Evolutionary conservation across 2,329 filamentous ascomycete species (phyloP).

Genomic region (Ceratocystis eucalypticola): DNA sequence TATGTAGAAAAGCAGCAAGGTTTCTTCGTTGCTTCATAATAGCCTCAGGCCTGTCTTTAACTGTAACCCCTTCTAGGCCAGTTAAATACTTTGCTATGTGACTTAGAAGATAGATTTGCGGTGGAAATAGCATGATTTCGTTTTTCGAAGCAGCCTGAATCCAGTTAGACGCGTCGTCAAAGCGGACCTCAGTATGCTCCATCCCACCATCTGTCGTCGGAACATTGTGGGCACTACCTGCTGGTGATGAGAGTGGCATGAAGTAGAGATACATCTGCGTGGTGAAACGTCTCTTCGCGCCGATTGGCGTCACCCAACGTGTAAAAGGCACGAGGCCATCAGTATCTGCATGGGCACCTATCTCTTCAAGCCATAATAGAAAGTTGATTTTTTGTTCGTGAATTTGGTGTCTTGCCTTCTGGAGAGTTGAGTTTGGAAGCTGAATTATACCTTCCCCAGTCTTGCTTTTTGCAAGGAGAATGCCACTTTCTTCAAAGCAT

Average conservation of each 20-base stretch:
- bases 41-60: constrained; percentile 27
- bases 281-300: constrained; percentile 63
- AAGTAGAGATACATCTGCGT: constrained; percentile 97
- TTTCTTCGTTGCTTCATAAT: constrained; percentile 41
- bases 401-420: constrained; percentile 52
- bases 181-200: constrained; percentile 60
- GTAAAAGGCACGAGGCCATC: constrained; percentile 69
- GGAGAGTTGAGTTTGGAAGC: constrained; percentile 44
- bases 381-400: constrained; percentile 56
- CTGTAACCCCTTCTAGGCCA: constrained; percentile 5
- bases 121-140: constrained; percentile 75
- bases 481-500: constrained; percentile 89
- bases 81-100: constrained; percentile 35
- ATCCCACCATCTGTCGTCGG: constrained; percentile 58
- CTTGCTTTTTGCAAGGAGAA: constrained; percentile 49
- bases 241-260: constrained; percentile 41
- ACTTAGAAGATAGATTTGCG: constrained; percentile 64
- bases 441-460: constrained; percentile 43
- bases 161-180: constrained; percentile 59
- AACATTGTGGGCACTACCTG: constrained; percentile 38
- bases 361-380: constrained; percentile 43
- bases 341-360: constrained; percentile 44
- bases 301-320: constrained; percentile 74
- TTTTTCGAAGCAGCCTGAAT: constrained; percentile 47
- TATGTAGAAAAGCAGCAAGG: constrained; percentile 31